phyloP scores from a whole-genome alignment of 768 basidiomycete species.

The Paxillus rubicundulus region DNA sequence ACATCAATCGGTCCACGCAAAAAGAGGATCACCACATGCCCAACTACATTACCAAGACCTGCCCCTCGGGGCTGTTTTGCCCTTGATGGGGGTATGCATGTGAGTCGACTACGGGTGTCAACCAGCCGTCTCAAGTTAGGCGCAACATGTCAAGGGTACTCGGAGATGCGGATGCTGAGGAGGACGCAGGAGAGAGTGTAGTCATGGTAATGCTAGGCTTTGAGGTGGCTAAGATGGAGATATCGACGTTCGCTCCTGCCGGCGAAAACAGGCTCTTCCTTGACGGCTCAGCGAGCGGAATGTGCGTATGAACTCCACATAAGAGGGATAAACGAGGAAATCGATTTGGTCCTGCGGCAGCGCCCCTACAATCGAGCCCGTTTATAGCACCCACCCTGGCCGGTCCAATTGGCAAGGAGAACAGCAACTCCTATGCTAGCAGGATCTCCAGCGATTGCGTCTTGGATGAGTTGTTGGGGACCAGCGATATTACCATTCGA shows the following conservation, averaged over 20 bases:
- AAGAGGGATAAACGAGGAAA: constrained; percentile 66
- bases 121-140: constrained; percentile 60
- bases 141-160: constrained; percentile 35
- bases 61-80: constrained; percentile 62
- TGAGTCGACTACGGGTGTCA: constrained; percentile 76
- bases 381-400: constrained; percentile 30
- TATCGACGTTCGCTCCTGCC: constrained; percentile 15
- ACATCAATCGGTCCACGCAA: too few relatives aligned
- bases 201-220: constrained; percentile 1
- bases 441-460: constrained; percentile 72
- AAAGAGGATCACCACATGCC: not conserved
- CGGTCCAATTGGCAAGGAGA: constrained; percentile 58
- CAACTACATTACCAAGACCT: constrained; percentile 46
- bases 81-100: constrained; percentile 48
- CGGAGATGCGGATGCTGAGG: constrained; percentile 7
- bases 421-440: constrained; percentile 74
- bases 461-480: constrained; percentile 57
- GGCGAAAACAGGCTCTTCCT: constrained; percentile 39
- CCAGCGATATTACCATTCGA: constrained; percentile 44
- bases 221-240: constrained; percentile 1
- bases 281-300: constrained; percentile 57
- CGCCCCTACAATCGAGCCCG: constrained; percentile 55
- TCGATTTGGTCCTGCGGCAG: constrained; percentile 67
- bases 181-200: constrained; percentile 8
- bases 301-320: constrained; percentile 42